phyloP scores from a whole-genome alignment of 2,329 filamentous ascomycete species.

The Aureobasidium melanogenum region DNA sequence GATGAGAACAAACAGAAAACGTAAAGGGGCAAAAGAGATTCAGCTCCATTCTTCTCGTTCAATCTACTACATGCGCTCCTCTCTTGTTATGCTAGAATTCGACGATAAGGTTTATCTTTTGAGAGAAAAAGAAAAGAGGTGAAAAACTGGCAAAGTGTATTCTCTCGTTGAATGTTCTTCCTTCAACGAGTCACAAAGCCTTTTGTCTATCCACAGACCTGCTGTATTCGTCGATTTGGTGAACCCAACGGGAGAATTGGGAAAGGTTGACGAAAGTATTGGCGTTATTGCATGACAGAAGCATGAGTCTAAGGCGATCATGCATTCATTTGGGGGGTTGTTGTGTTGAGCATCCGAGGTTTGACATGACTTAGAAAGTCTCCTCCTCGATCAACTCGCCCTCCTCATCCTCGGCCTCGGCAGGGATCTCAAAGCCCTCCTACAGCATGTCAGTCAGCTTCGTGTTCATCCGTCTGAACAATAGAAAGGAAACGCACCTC shows the following conservation, averaged over 20 bases:
- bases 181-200: neutral
- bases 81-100: neutral
- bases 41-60: neutral
- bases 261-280: neutral
- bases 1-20: neutral
- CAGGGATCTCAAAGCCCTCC: conserved; percentile 73
- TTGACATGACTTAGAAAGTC: conserved; percentile 50
- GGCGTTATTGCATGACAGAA: neutral
- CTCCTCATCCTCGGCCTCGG: conserved; percentile 62
- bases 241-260: neutral
- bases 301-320: neutral
- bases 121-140: neutral
- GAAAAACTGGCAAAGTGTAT: neutral
- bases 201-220: conserved; percentile 4
- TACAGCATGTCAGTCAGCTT: conserved; percentile 14
- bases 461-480: neutral
- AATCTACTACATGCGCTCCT: neutral
- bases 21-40: neutral
- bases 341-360: neutral
- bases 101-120: neutral
- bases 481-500: conserved; percentile 46
- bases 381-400: conserved; percentile 62
- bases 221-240: neutral
- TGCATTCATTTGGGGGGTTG: neutral
- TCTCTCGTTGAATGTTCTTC: neutral